These are phyloP conservation scores for Solanum aculeatissimum DNA, from an alignment of 305 asterid species.

Conservation along the genomic window DNA sequence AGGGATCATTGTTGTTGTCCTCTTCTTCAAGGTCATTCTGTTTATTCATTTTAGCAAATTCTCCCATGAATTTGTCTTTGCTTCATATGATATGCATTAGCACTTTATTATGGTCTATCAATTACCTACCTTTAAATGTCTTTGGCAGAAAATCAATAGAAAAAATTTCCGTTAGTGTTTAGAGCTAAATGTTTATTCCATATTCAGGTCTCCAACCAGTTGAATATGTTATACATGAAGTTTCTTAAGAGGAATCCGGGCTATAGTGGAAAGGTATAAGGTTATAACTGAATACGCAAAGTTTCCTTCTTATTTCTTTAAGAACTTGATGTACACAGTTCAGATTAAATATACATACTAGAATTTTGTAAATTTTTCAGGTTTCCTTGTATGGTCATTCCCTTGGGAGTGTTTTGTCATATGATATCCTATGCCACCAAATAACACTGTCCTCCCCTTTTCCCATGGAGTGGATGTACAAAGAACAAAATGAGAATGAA, in stretches of 20 bases:
- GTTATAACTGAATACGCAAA: constrained; percentile 7
- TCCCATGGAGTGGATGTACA: constrained; percentile 89
- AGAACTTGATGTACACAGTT: background rate
- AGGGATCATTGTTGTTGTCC: background rate
- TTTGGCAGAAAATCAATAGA: background rate
- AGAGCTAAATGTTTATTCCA: constrained; percentile 2
- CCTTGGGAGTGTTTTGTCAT: constrained; percentile 92
- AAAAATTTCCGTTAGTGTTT: background rate
- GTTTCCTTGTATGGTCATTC: constrained; percentile 95
- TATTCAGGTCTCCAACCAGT: constrained; percentile 79
- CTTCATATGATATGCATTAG: background rate
- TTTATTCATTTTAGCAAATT: background rate
- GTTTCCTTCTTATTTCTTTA: background rate
- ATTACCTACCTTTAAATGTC: background rate
- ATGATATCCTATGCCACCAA: constrained; percentile 98
- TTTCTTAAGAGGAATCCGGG: constrained; percentile 95
- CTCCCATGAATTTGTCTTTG: background rate
- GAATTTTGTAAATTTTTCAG: constrained; percentile 15
- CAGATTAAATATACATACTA: background rate
- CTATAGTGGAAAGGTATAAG: constrained; percentile 85
- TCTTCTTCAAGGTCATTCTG: background rate
- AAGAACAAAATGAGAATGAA: constrained; percentile 31
- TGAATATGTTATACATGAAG: constrained; percentile 77
- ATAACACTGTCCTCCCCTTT: constrained; percentile 55
- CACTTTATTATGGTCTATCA: background rate